Evolutionary conservation across 257 asterid genomes (phyloP).

Genomic region (Solanum habrochaites): DNA sequence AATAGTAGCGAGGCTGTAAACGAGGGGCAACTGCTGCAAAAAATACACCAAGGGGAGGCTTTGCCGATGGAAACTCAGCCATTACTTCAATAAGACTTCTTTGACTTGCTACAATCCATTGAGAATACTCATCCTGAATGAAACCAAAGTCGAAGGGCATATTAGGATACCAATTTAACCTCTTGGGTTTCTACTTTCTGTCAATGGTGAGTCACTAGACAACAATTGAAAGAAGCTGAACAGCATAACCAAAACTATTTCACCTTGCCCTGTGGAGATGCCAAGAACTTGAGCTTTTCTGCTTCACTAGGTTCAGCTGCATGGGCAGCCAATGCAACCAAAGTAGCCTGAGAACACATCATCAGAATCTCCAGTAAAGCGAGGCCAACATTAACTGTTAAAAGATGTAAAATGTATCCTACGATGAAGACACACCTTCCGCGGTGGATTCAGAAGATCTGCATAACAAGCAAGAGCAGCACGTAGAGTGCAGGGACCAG

Average conservation of each 20-base stretch:
- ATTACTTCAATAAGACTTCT: conserved; percentile 75
- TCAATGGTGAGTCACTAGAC: neutral
- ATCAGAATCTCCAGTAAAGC: neutral
- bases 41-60: conserved; percentile 80
- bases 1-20: conserved; percentile 66
- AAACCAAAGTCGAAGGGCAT: neutral
- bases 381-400: neutral
- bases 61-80: conserved; percentile 75
- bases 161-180: neutral
- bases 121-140: conserved; percentile 62
- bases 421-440: conserved; percentile 26
- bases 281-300: conserved; percentile 51
- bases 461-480: conserved; percentile 57
- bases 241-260: neutral
- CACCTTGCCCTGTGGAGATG: conserved; percentile 82
- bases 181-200: neutral
- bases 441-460: conserved; percentile 65
- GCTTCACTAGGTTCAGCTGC: conserved; percentile 56
- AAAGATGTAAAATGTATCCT: neutral
- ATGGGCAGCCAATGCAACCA: conserved; percentile 66
- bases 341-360: conserved; percentile 38
- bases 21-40: conserved; percentile 76
- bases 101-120: conserved; percentile 59
- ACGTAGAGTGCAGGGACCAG: conserved; percentile 65
- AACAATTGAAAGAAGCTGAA: neutral